These are phyloP conservation scores for Ailanthus altissimus DNA, from an alignment of 345 rosid species.

Conservation along the genomic window DNA sequence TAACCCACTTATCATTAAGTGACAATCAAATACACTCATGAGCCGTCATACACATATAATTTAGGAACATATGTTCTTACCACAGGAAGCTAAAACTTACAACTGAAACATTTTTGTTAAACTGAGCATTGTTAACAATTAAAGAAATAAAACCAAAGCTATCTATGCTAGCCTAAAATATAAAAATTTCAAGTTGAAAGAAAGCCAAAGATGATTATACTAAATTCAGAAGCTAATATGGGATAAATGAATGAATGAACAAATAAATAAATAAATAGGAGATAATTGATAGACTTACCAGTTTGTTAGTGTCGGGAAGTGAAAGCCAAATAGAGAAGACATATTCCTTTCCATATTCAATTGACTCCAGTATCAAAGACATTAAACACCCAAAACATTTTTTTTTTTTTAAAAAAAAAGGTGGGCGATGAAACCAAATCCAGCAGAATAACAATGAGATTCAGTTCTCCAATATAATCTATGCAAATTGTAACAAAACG, in stretches of 20 bases:
- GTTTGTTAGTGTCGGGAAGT: slow-evolving; percentile 74
- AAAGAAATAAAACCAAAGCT: background rate
- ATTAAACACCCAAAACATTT: too few relatives aligned
- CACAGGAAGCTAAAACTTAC: background rate
- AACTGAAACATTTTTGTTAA: background rate
- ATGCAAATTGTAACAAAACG: too few relatives aligned
- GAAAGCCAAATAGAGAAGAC: slow-evolving; percentile 94
- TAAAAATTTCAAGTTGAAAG: background rate
- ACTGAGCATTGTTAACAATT: background rate
- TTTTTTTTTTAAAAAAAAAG: too few relatives aligned
- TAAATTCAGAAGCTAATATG: background rate
- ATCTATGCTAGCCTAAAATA: background rate
- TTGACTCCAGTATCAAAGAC: too few relatives aligned
- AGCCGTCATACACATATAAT: background rate
- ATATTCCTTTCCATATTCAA: too few relatives aligned
- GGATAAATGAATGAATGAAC: background rate
- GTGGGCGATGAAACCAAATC: too few relatives aligned
- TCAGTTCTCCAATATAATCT: background rate
- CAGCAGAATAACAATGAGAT: too few relatives aligned
- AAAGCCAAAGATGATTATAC: background rate
- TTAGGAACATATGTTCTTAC: background rate
- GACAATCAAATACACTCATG: background rate
- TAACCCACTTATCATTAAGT: background rate
- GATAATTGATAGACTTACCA: slow-evolving; percentile 46
- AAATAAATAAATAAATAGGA: too few relatives aligned